Conservation (phyloP, 148 eudicot genomes). For the Pouteria glomerata region DNA sequence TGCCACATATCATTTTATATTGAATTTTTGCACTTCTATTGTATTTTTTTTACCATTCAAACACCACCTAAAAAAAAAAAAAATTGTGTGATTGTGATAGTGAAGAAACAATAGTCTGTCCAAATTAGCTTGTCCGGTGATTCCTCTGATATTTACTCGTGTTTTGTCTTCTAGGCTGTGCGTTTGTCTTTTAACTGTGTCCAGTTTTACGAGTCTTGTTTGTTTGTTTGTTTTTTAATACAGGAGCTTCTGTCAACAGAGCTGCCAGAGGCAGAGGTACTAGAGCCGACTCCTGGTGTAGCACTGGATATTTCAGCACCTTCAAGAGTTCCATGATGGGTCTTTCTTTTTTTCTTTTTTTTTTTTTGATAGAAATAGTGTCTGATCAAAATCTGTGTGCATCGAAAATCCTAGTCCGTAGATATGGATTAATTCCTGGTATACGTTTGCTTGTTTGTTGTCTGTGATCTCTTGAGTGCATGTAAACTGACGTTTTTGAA, state of each 20-base stretch:
- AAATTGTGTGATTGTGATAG: no score
- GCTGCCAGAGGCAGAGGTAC: slow-evolving; percentile 52
- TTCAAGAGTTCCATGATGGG: slow-evolving; percentile 1
- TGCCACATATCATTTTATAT: no score
- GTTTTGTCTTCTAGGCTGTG: no score
- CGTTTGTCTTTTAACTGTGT: no score
- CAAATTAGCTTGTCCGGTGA: no score
- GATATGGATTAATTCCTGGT: neutral
- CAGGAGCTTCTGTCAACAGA: slow-evolving; percentile 75
- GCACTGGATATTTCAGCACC: slow-evolving; percentile 47
- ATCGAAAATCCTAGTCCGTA: neutral
- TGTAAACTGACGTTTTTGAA: neutral
- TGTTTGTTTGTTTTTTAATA: slow-evolving; percentile 4
- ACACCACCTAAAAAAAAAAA: no score
- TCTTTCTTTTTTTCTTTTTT: no score
- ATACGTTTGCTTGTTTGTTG: neutral
- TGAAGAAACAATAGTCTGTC: no score
- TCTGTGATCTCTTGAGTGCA: neutral
- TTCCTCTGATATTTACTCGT: no score
- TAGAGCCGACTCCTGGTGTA: slow-evolving; percentile 75
- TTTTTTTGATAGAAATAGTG: neutral
- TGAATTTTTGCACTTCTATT: no score
- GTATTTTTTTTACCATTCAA: no score
- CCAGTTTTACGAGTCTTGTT: no score
- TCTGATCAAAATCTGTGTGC: neutral